phyloP scores from a whole-genome alignment of 2,329 filamentous ascomycete species.

The Alternaria brassicicola region DNA sequence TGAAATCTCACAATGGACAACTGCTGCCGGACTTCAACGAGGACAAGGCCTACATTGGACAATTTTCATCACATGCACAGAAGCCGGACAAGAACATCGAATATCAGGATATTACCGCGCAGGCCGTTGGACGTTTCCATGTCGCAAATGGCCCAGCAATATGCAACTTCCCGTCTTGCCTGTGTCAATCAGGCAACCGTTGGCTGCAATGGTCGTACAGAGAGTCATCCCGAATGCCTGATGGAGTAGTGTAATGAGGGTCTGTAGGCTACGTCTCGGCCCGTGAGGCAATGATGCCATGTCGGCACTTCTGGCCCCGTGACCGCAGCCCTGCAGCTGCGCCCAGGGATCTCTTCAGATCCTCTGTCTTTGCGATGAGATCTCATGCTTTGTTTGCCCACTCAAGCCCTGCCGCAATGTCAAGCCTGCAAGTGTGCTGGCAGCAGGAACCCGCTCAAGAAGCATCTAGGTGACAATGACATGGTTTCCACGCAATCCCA shows the following conservation, averaged over 20 bases:
- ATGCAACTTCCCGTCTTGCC: conserved; percentile 35
- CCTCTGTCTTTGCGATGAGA: conserved; percentile 15
- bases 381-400: conserved; percentile 38
- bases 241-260: conserved; percentile 24
- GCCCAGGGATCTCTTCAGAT: conserved; percentile 1
- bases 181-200: conserved; percentile 23
- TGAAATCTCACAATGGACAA: neutral
- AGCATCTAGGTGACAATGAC: conserved; percentile 40
- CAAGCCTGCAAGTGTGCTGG: conserved; percentile 41
- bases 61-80: conserved; percentile 27
- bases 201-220: conserved; percentile 36
- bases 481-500: conserved; percentile 29
- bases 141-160: conserved; percentile 24
- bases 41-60: neutral
- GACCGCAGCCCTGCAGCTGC: conserved; percentile 18
- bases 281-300: conserved; percentile 20
- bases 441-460: conserved; percentile 37
- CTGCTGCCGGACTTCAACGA: neutral
- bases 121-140: conserved; percentile 11
- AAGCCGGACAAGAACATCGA: conserved; percentile 24
- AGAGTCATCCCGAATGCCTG: conserved; percentile 26
- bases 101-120: neutral
- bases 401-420: conserved; percentile 28
- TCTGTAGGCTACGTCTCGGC: conserved; percentile 22
- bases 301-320: conserved; percentile 20